Evolutionary conservation across 1,284 basidiomycete genomes (phyloP).

Genomic region (Microbotryomycetes sp.): DNA sequence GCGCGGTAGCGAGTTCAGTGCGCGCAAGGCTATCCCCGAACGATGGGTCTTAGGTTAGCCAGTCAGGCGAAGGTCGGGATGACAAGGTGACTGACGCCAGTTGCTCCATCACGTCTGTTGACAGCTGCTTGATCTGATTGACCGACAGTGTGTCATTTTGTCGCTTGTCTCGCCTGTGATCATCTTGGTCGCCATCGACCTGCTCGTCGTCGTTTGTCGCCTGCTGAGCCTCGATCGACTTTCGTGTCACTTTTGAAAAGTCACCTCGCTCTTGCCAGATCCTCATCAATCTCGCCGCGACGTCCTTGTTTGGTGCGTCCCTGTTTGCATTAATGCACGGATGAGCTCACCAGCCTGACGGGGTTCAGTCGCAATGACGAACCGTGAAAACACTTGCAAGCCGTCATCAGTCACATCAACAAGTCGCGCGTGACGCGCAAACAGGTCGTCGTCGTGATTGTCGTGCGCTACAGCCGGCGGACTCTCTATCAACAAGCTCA

Average conservation of each 20-base stretch:
- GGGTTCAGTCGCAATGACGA: not conserved
- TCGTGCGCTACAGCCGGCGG: conserved; percentile 8
- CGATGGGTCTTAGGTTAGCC: not conserved
- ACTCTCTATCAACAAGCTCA: conserved; percentile 24
- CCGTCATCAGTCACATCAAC: conserved; percentile 17
- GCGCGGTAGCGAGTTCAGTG: conserved; percentile 22
- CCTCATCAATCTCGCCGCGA: conserved; percentile 24
- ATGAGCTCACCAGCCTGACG: not conserved
- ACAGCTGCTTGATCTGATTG: conserved; percentile 16
- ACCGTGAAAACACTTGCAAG: conserved; percentile 17
- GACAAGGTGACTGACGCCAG: conserved; percentile 12
- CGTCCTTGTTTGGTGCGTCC: conserved; percentile 9
- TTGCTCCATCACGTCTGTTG: conserved; percentile 14
- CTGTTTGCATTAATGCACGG: not conserved
- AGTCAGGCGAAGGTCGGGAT: not conserved
- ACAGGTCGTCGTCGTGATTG: conserved; percentile 11
- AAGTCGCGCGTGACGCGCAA: conserved; percentile 14
- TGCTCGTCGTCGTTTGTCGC: not conserved
- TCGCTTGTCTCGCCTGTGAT: conserved; percentile 7
- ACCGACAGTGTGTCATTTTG: conserved; percentile 5
- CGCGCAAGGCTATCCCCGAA: conserved; percentile 11
- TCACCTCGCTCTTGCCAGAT: conserved; percentile 35
- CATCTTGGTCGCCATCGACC: not conserved
- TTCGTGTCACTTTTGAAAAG: conserved; percentile 23
- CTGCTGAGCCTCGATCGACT: not conserved